Evolutionary conservation across 441 rosid species (phyloP), one percentile per base, ranked within the genome.

Genomic region (California macrophylla): DNA sequence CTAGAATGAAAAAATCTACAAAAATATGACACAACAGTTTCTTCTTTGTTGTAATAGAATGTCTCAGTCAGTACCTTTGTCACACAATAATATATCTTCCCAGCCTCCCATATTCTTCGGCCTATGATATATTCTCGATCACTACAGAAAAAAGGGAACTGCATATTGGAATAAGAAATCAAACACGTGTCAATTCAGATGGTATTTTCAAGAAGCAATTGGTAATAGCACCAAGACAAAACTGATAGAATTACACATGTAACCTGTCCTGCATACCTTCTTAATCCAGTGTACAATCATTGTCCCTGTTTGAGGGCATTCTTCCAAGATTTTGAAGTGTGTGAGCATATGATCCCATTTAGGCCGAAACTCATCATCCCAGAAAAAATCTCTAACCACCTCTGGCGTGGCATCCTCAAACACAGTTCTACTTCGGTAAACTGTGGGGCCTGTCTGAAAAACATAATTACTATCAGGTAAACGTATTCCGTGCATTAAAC

Each of bases 111-210:
- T 32, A 91, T 93, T 52, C 98, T 87, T 42, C 98, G 96, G 38
- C 95, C 93, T 24, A 93, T 87, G 15, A 93, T 75, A 64, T 93
- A 93, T 70, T 93, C 98, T 74, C 98, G 78, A 79, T 93, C 91
- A 24, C 97, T 93, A 72, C 98, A 93, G 66, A 93, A 93, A 87
- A 93, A 88, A 21, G 98, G 98, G 75, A 93, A 93, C 98, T 93
- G 92, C 68, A 61, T 6, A 24, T 66, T 38, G 8, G 32, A 64
- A n/a, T 8, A 68, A 26, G 58, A 34, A 4, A 16, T 67, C 47
- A 65, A 63, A 66, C 64, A 54, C 71, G 4, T 58, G 30, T 66
- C 66, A 69, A 50, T 28, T 45, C 62, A 66, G 30, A 45, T 52
- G 64, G 23, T 28, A 6, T 20, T 50, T n/a, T 54, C 10, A 50